A percentile compares a stretch with the other conserved stretches of the same genome.
phyloP scores from a whole-genome alignment of 257 asterid genomes.

The Linaria vulgaris region DNA sequence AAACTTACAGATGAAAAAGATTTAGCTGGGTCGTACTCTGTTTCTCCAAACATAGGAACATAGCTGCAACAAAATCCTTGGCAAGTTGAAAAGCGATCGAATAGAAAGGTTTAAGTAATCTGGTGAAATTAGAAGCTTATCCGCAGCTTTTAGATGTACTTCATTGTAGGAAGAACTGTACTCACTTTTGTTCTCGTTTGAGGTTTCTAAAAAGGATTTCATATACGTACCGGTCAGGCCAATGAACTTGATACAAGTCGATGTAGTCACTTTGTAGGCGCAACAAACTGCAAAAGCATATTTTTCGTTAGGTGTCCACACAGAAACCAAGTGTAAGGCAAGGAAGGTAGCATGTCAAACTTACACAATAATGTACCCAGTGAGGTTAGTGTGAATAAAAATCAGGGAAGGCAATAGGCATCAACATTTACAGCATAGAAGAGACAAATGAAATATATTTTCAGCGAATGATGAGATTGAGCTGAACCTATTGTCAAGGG shows the following conservation, averaged over 20 bases:
- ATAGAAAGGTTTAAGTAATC: background rate
- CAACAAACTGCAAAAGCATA: constrained; percentile 57
- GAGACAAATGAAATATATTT: constrained; percentile 23
- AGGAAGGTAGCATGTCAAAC: too few relatives aligned
- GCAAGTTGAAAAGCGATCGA: constrained; percentile 12
- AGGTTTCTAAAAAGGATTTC: constrained; percentile 26
- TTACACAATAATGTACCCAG: background rate
- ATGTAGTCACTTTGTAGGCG: constrained; percentile 69
- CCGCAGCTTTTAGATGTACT: background rate
- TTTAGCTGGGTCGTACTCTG: constrained; percentile 58
- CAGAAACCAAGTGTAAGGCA: background rate
- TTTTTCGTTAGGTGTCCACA: constrained; percentile 21
- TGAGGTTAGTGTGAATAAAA: constrained; percentile 1
- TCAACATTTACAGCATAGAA: background rate
- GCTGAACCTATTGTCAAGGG: constrained; percentile 75
- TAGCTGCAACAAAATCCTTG: constrained; percentile 37
- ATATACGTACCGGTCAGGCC: constrained; percentile 97
- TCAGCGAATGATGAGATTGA: constrained; percentile 7
- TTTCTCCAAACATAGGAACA: constrained; percentile 91
- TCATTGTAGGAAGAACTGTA: background rate
- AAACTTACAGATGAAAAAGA: constrained; percentile 53
- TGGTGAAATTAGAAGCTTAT: constrained; percentile 17
- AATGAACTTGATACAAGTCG: constrained; percentile 93
- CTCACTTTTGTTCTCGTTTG: constrained; percentile 1
- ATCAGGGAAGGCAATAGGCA: constrained; percentile 9